Conservation (phyloP, 2,329 filamentous ascomycete species). For the Apiospora saccharicola region DNA sequence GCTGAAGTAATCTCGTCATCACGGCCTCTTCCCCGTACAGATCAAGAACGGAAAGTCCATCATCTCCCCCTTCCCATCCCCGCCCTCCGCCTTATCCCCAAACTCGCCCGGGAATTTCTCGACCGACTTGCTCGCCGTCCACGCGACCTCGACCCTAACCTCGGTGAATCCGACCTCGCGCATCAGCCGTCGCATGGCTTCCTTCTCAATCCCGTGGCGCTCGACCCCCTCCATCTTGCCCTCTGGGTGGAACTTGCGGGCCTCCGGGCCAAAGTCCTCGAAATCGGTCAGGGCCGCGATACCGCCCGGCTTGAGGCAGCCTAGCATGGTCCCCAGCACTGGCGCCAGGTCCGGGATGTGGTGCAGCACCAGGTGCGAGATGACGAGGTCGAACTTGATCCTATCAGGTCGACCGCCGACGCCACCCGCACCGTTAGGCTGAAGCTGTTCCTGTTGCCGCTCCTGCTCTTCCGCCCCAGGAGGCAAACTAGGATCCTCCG, state of each 20-base stretch:
- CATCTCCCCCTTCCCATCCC: neutral
- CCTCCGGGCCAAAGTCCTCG: constrained; percentile 61
- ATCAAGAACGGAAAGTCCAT: constrained; percentile 23
- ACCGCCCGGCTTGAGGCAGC: constrained; percentile 56
- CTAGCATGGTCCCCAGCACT: constrained; percentile 44
- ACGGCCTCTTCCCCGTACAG: constrained; percentile 9
- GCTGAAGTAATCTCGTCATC: neutral
- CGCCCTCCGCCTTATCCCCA: neutral
- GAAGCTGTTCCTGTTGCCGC: constrained; percentile 30
- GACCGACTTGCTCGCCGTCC: neutral
- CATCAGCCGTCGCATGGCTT: constrained; percentile 3
- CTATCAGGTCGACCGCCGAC: constrained; percentile 30
- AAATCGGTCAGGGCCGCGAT: constrained; percentile 62
- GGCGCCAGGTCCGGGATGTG: constrained; percentile 23
- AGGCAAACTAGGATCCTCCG: constrained; percentile 52
- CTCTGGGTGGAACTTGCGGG: constrained; percentile 59
- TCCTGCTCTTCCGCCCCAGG: constrained; percentile 37
- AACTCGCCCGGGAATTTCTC: constrained; percentile 21
- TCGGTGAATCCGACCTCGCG: constrained; percentile 13
- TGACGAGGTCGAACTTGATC: constrained; percentile 51
- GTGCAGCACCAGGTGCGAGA: constrained; percentile 57
- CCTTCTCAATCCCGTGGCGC: constrained; percentile 55
- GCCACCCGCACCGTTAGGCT: constrained; percentile 29
- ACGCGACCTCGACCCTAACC: constrained; percentile 20
- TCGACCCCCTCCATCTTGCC: constrained; percentile 61